Evolutionary conservation across 2,329 filamentous ascomycete genomes (phyloP).

Genomic region (Orbilia blumenaviensis): DNA sequence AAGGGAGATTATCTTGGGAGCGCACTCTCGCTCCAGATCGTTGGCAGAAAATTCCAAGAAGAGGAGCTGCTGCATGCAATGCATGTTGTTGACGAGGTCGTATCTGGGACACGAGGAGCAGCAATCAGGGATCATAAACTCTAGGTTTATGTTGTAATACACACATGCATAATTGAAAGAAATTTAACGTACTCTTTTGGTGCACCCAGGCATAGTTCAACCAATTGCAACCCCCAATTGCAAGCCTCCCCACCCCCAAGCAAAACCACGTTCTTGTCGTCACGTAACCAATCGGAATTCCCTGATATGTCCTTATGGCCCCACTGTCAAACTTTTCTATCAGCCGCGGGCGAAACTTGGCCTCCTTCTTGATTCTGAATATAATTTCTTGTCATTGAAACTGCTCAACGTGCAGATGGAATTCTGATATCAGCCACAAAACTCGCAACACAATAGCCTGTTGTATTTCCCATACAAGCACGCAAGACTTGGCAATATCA

Average conservation of each 20-base stretch:
- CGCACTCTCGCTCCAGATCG: conserved; percentile 67
- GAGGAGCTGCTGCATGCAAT: conserved; percentile 65
- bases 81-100: conserved; percentile 59
- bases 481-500: conserved; percentile 53
- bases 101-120: conserved; percentile 47
- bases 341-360: conserved; percentile 17
- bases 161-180: not conserved
- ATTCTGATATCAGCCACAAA: not conserved
- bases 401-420: conserved; percentile 7
- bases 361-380: conserved; percentile 17
- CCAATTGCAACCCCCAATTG: conserved; percentile 1
- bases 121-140: conserved; percentile 50
- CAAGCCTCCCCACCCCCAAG: conserved; percentile 17
- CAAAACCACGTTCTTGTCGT: conserved; percentile 22
- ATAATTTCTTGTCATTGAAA: conserved; percentile 10
- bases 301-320: conserved; percentile 24
- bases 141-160: conserved; percentile 28
- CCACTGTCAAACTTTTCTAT: conserved; percentile 9
- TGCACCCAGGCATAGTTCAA: not conserved
- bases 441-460: conserved; percentile 22
- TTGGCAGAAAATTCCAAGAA: conserved; percentile 67
- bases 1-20: conserved; percentile 65
- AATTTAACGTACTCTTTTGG: not conserved
- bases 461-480: conserved; percentile 37
- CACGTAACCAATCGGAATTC: conserved; percentile 17